A percentile compares a stretch with the other conserved stretches of the same genome.
These are phyloP conservation scores for Mariannaea elegans DNA, from an alignment of 2,329 filamentous ascomycete species.

Conservation along the genomic window DNA sequence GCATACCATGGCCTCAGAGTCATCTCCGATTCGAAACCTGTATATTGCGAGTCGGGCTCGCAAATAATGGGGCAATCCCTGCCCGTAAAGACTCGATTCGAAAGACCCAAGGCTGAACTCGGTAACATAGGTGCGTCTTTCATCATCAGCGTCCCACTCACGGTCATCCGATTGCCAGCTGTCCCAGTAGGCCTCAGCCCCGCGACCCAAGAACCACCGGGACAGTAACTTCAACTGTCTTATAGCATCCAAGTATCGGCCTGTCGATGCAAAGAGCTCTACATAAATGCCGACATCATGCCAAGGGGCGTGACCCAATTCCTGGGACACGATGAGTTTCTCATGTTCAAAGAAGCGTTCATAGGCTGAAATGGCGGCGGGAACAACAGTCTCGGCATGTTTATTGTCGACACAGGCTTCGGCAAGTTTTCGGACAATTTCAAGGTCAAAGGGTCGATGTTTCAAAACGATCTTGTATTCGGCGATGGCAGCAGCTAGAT, in stretches of 20 bases:
- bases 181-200: constrained; percentile 82
- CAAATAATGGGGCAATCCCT: constrained; percentile 80
- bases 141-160: constrained; percentile 84
- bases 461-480: constrained; percentile 67
- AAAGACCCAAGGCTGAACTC: constrained; percentile 67
- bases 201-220: constrained; percentile 83
- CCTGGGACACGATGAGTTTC: constrained; percentile 41
- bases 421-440: constrained; percentile 63
- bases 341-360: constrained; percentile 56
- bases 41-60: constrained; percentile 85
- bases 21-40: constrained; percentile 74
- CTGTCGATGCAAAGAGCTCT: constrained; percentile 76
- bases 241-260: constrained; percentile 72
- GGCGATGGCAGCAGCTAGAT: constrained; percentile 60
- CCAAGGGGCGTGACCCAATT: constrained; percentile 67
- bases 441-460: constrained; percentile 61
- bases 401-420: constrained; percentile 65
- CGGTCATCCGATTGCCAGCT: constrained; percentile 76
- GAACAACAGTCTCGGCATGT: constrained; percentile 50
- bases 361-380: constrained; percentile 59
- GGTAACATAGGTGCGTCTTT: constrained; percentile 69
- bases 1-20: constrained; percentile 78
- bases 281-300: constrained; percentile 86
- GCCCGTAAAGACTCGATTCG: constrained; percentile 70
- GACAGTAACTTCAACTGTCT: constrained; percentile 74